Evolutionary conservation across 208 protist genomes (phyloP), one percentile per base, ranked within the genome.

Genomic region (Acanthamoeba triangularis): DNA sequence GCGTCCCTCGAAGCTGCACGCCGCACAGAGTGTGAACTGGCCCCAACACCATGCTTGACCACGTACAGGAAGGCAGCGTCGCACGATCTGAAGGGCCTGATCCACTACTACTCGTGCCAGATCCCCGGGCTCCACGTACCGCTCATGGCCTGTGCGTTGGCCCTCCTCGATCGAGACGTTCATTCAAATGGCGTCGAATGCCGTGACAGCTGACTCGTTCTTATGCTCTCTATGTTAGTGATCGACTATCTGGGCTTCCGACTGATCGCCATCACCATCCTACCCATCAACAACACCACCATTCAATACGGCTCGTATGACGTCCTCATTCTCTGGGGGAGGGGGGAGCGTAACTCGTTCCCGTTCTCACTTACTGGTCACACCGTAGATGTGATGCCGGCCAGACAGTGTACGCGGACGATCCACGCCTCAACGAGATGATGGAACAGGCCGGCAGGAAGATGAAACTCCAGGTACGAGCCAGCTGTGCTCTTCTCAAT

Each of bases 231-330:
- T 44, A 4, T 44, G 41, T 44, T 25, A 76, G 44, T 93, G n/a
- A 90, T 96, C 33, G 88, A 94, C 88, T 78, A 94, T 25, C 67
- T 69, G 11, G 88, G 88, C 23, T 94, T 94, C 35, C 56, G 88
- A 23, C 88, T 94, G 35, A 69, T 94, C n/a, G 88, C 88, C 1
- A 94, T 94, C 47, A 80, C 65, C 61, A 69, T 94, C 52, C 30
- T 94, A n/a, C 88, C 88, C 0, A 94, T 94, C 33, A 61, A 54
- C 61, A 1, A 0, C 25, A 10, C 0, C 35, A 94, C 88, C 5
- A 33, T 94, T 10, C 18, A 65, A 49, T 94, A 94, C 44, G 88
- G 88, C 88, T 94, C 88, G 84, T 90, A 69, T 49, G 84, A 59
- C 52, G 7, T 16, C 52, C 52, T 59, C 16, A 7, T 16, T 16